phyloP scores from a whole-genome alignment of 2,329 filamentous ascomycete species.

The Sporothrix humicola region DNA sequence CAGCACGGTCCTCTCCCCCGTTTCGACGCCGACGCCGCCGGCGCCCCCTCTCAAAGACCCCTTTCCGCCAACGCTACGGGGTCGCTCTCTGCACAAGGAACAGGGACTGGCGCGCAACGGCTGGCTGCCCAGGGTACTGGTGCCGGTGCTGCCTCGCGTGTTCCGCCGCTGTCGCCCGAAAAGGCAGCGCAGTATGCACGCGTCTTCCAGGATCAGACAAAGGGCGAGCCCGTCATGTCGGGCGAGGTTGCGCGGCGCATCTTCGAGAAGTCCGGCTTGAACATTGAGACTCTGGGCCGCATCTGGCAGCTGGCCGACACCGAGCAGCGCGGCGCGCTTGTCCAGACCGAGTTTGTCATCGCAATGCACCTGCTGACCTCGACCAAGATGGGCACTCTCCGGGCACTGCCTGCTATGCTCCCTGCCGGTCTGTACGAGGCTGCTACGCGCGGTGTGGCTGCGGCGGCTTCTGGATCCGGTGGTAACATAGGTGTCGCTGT shows the following conservation, averaged over 20 bases:
- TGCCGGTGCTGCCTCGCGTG: constrained; percentile 69
- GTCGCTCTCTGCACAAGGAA: constrained; percentile 60
- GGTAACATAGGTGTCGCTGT: background rate
- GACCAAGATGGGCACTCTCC: constrained; percentile 81
- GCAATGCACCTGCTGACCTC: constrained; percentile 97
- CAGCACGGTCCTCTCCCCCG: constrained; percentile 87
- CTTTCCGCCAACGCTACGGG: constrained; percentile 42
- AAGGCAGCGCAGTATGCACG: constrained; percentile 87
- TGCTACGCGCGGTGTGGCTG: constrained; percentile 68
- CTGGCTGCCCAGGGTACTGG: constrained; percentile 44
- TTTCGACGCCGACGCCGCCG: constrained; percentile 74
- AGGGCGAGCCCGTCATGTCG: constrained; percentile 73
- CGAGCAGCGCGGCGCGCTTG: constrained; percentile 85
- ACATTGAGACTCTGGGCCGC: constrained; percentile 87
- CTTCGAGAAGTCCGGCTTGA: constrained; percentile 88
- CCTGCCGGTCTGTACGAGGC: constrained; percentile 90
- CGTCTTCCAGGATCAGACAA: constrained; percentile 88
- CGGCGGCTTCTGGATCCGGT: constrained; percentile 15
- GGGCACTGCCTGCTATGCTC: constrained; percentile 77
- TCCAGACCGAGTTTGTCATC: constrained; percentile 91
- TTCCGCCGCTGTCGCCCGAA: constrained; percentile 85
- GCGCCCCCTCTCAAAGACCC: constrained; percentile 42
- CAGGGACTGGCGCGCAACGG: constrained; percentile 53
- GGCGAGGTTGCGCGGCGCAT: constrained; percentile 90
- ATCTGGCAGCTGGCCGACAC: constrained; percentile 97